phyloP scores from a whole-genome alignment of 23 red algal genomes.

The Gracilaria caudata region DNA sequence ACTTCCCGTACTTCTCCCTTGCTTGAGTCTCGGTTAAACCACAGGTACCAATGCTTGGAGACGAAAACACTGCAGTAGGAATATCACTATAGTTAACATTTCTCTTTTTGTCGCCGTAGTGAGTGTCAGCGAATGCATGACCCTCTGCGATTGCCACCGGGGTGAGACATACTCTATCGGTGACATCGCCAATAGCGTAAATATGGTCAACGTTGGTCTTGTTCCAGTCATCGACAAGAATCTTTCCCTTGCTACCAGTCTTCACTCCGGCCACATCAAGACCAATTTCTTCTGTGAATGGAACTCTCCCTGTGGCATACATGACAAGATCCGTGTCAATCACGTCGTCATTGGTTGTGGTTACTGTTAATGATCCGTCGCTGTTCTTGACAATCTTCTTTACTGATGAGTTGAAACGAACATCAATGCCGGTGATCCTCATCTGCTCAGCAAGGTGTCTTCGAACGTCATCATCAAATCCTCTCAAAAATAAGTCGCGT shows the following conservation, averaged over 20 bases:
- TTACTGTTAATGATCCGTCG: constrained; percentile 69
- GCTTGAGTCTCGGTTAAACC: constrained; percentile 89
- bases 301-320: constrained; percentile 88
- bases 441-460: constrained; percentile 91
- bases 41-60: constrained; percentile 87
- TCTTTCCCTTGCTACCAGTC: constrained; percentile 69
- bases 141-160: constrained; percentile 98
- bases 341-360: constrained; percentile 60
- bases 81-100: constrained; percentile 81
- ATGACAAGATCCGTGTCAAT: constrained; percentile 87
- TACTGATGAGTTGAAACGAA: constrained; percentile 80
- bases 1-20: constrained; percentile 67
- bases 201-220: constrained; percentile 94
- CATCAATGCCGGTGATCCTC: constrained; percentile 76
- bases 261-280: constrained; percentile 85
- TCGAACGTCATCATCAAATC: constrained; percentile 94
- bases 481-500: constrained; percentile 81
- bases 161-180: constrained; percentile 84
- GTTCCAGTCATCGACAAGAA: constrained; percentile 92
- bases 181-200: constrained; percentile 97
- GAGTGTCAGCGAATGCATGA: constrained; percentile 91
- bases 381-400: constrained; percentile 61
- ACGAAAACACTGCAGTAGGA: constrained; percentile 93
- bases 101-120: constrained; percentile 80
- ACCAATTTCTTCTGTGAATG: constrained; percentile 62